Evolutionary conservation across 2,329 filamentous ascomycete genomes (phyloP).

Genomic region (Bimuria novae-zelandiae): DNA sequence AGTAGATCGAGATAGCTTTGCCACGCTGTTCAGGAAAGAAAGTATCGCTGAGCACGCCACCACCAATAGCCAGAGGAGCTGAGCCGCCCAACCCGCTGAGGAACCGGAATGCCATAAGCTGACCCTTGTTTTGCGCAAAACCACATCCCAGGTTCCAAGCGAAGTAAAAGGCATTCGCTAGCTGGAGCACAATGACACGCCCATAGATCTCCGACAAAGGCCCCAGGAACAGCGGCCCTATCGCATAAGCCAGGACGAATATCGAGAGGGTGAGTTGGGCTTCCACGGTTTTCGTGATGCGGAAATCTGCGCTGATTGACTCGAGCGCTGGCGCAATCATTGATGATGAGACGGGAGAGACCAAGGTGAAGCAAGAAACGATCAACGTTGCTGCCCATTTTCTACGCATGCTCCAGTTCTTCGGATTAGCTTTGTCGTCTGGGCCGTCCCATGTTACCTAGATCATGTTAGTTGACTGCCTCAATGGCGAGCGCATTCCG

Average conservation of each 20-base stretch:
- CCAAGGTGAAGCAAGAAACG: slow-evolving; percentile 48
- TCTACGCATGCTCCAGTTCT: slow-evolving; percentile 50
- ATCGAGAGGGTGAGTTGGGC: slow-evolving; percentile 44
- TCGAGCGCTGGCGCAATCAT: slow-evolving; percentile 46
- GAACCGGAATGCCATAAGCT: slow-evolving; percentile 31
- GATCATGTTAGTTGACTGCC: slow-evolving; percentile 5
- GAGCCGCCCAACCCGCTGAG: slow-evolving; percentile 30
- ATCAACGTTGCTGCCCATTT: slow-evolving; percentile 54
- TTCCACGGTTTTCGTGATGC: slow-evolving; percentile 39
- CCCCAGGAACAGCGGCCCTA: slow-evolving; percentile 46
- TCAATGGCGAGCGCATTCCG: background rate
- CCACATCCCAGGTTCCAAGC: slow-evolving; percentile 48
- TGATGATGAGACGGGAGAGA: slow-evolving; percentile 47
- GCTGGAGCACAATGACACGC: slow-evolving; percentile 43
- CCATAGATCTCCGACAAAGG: slow-evolving; percentile 48
- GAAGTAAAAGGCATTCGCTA: slow-evolving; percentile 46
- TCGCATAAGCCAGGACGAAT: slow-evolving; percentile 47
- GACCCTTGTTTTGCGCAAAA: slow-evolving; percentile 36
- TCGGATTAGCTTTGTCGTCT: slow-evolving; percentile 53
- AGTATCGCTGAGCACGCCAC: slow-evolving; percentile 55
- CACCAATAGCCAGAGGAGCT: slow-evolving; percentile 30
- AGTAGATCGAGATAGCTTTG: slow-evolving; percentile 66
- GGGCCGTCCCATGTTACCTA: slow-evolving; percentile 53
- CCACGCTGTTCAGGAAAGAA: slow-evolving; percentile 67
- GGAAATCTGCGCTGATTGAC: slow-evolving; percentile 38